These are phyloP conservation scores for Hericium alpestre DNA, from an alignment of 768 basidiomycete species.

Conservation along the genomic window DNA sequence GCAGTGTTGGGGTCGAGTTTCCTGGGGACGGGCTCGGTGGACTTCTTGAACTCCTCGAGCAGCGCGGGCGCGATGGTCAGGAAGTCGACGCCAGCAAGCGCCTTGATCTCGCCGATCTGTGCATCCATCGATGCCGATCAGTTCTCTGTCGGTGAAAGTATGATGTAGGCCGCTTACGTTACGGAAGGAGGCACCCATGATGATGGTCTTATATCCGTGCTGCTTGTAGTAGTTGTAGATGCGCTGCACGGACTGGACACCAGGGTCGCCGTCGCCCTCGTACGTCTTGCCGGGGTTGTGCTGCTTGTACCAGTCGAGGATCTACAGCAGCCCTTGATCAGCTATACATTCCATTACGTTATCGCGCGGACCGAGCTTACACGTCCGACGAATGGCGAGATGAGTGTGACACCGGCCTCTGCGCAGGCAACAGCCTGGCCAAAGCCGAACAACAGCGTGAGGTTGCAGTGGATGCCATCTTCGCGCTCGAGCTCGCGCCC, in stretches of 20 bases:
- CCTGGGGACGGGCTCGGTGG: slow-evolving; percentile 68
- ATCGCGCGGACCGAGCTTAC: slow-evolving; percentile 28
- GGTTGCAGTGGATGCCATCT: slow-evolving; percentile 94
- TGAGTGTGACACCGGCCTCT: slow-evolving; percentile 95
- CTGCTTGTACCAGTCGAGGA: slow-evolving; percentile 99
- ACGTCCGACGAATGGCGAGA: slow-evolving; percentile 98
- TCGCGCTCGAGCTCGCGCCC: slow-evolving; percentile 91
- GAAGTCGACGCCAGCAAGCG: slow-evolving; percentile 94
- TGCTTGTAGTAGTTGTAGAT: slow-evolving; percentile 99
- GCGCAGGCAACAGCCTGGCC: slow-evolving; percentile 98
- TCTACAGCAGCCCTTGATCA: slow-evolving; percentile 34
- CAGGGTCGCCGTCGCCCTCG: slow-evolving; percentile 87
- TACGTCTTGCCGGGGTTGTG: slow-evolving; percentile 67
- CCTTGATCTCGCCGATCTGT: slow-evolving; percentile 84
- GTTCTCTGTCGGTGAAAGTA: not conserved
- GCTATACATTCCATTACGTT: not conserved
- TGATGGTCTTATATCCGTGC: slow-evolving; percentile 95
- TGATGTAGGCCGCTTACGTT: slow-evolving; percentile 48
- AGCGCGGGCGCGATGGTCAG: slow-evolving; percentile 87
- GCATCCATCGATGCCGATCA: not conserved
- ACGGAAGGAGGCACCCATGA: slow-evolving; percentile 99
- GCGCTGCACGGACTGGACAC: slow-evolving; percentile 89
- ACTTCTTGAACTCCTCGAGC: slow-evolving; percentile 87
- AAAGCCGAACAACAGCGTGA: slow-evolving; percentile 98
- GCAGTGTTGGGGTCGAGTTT: slow-evolving; percentile 55